A percentile compares a stretch with the other conserved stretches of the same genome.
These are phyloP conservation scores for Tephrocybe sp. DNA, from an alignment of 768 basidiomycete genomes.

Conservation along the genomic window DNA sequence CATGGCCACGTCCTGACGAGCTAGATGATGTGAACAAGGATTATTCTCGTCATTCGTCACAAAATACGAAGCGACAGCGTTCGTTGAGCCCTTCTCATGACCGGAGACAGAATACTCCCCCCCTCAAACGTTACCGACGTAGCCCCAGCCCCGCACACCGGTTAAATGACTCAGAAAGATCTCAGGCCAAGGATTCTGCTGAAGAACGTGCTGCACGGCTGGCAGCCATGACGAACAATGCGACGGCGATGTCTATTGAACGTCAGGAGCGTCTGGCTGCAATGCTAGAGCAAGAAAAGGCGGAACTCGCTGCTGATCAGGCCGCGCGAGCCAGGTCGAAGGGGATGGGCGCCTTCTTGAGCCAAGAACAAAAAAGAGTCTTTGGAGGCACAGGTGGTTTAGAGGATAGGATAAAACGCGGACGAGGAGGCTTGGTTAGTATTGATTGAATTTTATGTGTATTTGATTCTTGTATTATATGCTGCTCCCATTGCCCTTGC, in stretches of 20 bases:
- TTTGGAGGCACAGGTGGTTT: constrained; percentile 76
- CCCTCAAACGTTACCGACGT: constrained; percentile 50
- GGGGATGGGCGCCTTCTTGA: constrained; percentile 80
- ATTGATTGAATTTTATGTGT: constrained; percentile 42
- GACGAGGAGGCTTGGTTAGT: constrained; percentile 66
- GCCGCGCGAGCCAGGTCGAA: constrained; percentile 64
- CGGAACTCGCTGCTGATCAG: constrained; percentile 72
- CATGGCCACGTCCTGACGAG: constrained; percentile 52
- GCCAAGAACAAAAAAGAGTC: constrained; percentile 79
- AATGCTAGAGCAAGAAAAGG: constrained; percentile 74
- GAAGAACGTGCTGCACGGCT: constrained; percentile 79
- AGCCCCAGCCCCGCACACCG: constrained; percentile 31
- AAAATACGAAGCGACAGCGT: constrained; percentile 38
- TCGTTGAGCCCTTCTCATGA: constrained; percentile 34
- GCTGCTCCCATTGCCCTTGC: neutral
- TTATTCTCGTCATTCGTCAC: constrained; percentile 22
- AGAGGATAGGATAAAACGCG: constrained; percentile 75
- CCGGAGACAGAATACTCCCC: constrained; percentile 20
- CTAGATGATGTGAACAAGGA: constrained; percentile 41
- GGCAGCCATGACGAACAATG: constrained; percentile 83
- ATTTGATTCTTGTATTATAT: neutral
- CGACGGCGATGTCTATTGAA: constrained; percentile 60
- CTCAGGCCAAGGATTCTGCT: constrained; percentile 22
- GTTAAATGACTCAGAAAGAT: constrained; percentile 15
- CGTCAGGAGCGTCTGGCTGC: constrained; percentile 69